Base-by-base conservation (phyloP, 345 rosid species). In the Populus deltoides region DNA sequence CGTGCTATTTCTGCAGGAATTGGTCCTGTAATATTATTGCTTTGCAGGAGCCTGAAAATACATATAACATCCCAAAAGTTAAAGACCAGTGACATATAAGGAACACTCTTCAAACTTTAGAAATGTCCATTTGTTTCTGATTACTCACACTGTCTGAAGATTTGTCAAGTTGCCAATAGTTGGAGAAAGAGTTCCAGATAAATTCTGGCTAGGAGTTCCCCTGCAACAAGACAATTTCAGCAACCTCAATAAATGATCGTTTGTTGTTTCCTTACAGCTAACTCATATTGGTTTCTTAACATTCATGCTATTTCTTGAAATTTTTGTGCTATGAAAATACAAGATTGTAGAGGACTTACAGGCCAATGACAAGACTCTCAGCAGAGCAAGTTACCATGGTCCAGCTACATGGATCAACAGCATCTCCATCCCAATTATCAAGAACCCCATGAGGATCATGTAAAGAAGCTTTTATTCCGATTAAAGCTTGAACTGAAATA, bases 341-440 rank as follows among this genome's bases (percentile, higher is more conserved):
- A 36, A 72, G 71, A 71, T 13, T 53, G 49, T 24, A 43, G 67
- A 61, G 51, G 66, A 83, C 94, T 89, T 77, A 93, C 98, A 93
- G 83, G 90, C 94, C 93, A 86, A 90, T 85, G 82, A 93, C 98
- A 31, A 93, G 85, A 85, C 86, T 81, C 63, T 91, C 91, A 25
- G 89, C 68, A 68, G 98, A 92, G 78, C 98, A 93, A 82, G 98
- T 93, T 66, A 93, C 89, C 98, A 93, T 93, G n/a, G 97, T 83
- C 98, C 98, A 93, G 86, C 97, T 90, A 85, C 98, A 93, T 31
- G 98, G 98, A 89, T 93, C 98, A 84, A 93, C 98, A 83, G 98
- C 93, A 88, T 89, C 92, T 29, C 80, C 88, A 85, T 93, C 98
- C 98, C 98, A 93, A 77, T 87, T 93, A 49, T 91, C 98, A 83